Percentiles rank a stretch among this genome's conserved stretches.
These are phyloP conservation scores for Picea glauca DNA, from an alignment of 75 land plant species.

Conservation along the genomic window DNA sequence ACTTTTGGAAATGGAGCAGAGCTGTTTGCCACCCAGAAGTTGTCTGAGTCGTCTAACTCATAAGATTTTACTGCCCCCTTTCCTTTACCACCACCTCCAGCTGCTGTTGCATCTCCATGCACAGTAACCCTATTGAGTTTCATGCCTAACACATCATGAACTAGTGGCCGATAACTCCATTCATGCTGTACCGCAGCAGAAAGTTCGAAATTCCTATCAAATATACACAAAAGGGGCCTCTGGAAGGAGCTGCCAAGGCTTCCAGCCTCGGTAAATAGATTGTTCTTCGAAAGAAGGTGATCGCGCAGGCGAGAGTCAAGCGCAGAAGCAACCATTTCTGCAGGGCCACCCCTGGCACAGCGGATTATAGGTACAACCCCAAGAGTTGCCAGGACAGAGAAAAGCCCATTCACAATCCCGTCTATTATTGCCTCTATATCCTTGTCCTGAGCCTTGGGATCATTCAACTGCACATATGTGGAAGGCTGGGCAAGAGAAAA, in stretches of 20 bases:
- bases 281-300: slow-evolving; percentile 71
- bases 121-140: slow-evolving; percentile 71
- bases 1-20: slow-evolving; percentile 82
- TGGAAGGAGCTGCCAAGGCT: slow-evolving; percentile 68
- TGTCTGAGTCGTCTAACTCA: slow-evolving; percentile 77
- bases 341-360: slow-evolving; percentile 82
- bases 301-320: slow-evolving; percentile 69
- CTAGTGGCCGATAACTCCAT: slow-evolving; percentile 87
- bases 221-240: slow-evolving; percentile 82
- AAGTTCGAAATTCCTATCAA: slow-evolving; percentile 89
- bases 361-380: slow-evolving; percentile 83
- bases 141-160: slow-evolving; percentile 87
- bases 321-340: slow-evolving; percentile 84
- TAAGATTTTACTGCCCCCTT: slow-evolving; percentile 41
- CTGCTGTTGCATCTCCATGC: slow-evolving; percentile 37
- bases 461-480: slow-evolving; percentile 80
- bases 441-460: slow-evolving; percentile 72
- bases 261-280: slow-evolving; percentile 80
- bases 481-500: slow-evolving; percentile 78
- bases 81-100: slow-evolving; percentile 45
- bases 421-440: slow-evolving; percentile 80
- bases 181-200: slow-evolving; percentile 91
- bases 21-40: slow-evolving; percentile 79
- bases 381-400: slow-evolving; percentile 82
- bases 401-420: slow-evolving; percentile 69